phyloP scores from a whole-genome alignment of 2,329 filamentous ascomycete genomes.

The Phialemoniopsis sp. region DNA sequence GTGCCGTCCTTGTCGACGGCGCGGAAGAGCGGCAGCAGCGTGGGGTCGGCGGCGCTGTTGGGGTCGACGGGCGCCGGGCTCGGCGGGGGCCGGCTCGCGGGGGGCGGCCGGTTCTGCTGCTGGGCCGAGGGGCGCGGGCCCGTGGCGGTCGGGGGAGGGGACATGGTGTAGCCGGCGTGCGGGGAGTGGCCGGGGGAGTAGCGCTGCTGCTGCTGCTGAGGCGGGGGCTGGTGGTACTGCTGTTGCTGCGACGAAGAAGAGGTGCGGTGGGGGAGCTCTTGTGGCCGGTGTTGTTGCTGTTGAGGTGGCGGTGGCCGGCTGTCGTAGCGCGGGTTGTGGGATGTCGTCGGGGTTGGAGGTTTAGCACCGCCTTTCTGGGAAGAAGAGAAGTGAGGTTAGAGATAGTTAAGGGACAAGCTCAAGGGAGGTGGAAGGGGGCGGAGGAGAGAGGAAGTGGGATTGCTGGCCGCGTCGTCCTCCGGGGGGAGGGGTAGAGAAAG shows the following conservation, averaged over 20 bases:
- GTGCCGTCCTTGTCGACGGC: constrained; percentile 84
- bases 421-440: no score
- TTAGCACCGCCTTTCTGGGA: constrained; percentile 27
- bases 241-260: no score
- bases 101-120: constrained; percentile 43
- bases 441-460: no score
- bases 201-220: no score
- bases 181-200: constrained; percentile 16
- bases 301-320: no score
- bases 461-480: no score
- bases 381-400: constrained; percentile 1
- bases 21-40: constrained; percentile 78
- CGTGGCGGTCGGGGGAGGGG: constrained; percentile 38
- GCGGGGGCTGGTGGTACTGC: no score
- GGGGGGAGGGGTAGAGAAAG: no score
- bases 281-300: constrained; percentile 21
- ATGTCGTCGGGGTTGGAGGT: constrained; percentile 24
- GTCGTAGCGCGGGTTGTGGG: constrained; percentile 40
- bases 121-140: constrained; percentile 33
- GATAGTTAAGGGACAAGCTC: no score
- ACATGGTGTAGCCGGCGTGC: constrained; percentile 39
- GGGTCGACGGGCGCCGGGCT: constrained; percentile 52
- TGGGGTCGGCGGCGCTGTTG: constrained; percentile 56
- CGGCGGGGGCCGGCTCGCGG: constrained; percentile 60
- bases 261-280: constrained; percentile 10